phyloP scores from a whole-genome alignment of 2,329 filamentous ascomycete species.

The Mycosphaerella sp. region DNA sequence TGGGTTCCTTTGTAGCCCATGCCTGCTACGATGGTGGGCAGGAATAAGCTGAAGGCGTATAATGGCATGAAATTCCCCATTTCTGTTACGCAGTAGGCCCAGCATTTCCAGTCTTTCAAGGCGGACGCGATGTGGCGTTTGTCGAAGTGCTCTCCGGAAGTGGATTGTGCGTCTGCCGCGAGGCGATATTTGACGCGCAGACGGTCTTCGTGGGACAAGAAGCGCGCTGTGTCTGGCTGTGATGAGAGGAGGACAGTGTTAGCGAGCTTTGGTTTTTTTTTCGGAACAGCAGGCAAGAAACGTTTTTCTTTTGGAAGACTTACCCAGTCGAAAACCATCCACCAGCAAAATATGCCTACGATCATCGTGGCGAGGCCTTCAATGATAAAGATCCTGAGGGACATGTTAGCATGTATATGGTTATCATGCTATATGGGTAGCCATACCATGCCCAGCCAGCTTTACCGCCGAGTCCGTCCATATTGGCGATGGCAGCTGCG shows the following conservation, averaged over 20 bases:
- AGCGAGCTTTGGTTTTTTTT: too few species aligned
- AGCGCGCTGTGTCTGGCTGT: constrained; percentile 51
- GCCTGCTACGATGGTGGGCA: constrained; percentile 68
- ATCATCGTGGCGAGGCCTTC: constrained; percentile 60
- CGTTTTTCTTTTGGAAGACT: too few species aligned
- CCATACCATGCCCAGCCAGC: constrained; percentile 34
- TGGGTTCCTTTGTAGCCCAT: constrained; percentile 35
- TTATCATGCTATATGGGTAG: too few species aligned
- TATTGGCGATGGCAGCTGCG: constrained; percentile 63
- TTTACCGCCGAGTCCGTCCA: constrained; percentile 57
- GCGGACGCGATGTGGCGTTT: constrained; percentile 21
- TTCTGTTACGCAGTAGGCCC: constrained; percentile 60
- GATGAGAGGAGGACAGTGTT: too few species aligned
- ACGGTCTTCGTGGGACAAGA: constrained; percentile 46
- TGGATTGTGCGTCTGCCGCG: constrained; percentile 20
- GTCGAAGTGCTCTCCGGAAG: constrained; percentile 35
- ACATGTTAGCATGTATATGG: neutral
- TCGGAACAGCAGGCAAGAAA: too few species aligned
- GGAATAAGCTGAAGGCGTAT: constrained; percentile 32
- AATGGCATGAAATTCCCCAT: constrained; percentile 47
- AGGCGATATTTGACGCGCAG: constrained; percentile 21
- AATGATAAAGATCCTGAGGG: constrained; percentile 43
- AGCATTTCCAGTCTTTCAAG: constrained; percentile 78
- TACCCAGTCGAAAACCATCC: constrained; percentile 49
- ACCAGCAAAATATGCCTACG: constrained; percentile 41